Base-by-base conservation (phyloP, 345 rosid species). In the Camelina hispida region DNA sequence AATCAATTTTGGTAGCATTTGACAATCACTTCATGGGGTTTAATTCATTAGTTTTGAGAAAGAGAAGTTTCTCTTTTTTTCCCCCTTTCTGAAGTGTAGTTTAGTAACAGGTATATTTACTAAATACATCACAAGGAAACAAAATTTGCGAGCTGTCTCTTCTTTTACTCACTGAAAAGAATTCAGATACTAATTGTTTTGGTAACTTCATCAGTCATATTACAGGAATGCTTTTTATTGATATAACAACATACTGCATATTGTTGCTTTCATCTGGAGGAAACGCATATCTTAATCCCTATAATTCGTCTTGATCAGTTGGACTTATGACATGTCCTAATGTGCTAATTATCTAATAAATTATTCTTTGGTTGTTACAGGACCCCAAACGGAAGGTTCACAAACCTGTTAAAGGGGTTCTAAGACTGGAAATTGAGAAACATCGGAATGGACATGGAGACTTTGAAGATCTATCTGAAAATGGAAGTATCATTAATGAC, bases 371-470 rank as follows among this genome's bases (percentile, higher is more conserved):
- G 59, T 61, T 76, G 1, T 74, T 58, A 58, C 76, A 95, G 99
- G 99, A 95, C 83, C 94, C 97, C 30, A 95, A 89, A 74, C 86
- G 87, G 68, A 92, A 92, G 83, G 93, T 88, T 80, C 97, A 95
- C 77, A 95, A 92, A 78, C 98, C 97, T 50, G 99, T 95, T 48
- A 89, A 87, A 83, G 99, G 98, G 65, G 76, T 90, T 83, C 83
- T 95, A 60, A 84, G 87, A 78, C 84, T 95, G 76, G 97, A 90
- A 87, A 95, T 95, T 80, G 99, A 92, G 87, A 94, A 91, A 84
- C 96, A 92, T 69, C 92, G 83, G 79, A 84, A 87, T 46, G 82
- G 80, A 62, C 87, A 76, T 37, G 81, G 86, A 69, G 98, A 92
- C 69, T 70, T 84, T 71, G 99, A 90, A 74, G 89, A 90, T 81